Evolutionary conservation across 371 early-diverging fungal genomes (phyloP).

Genomic region (Mucor plumbeus): DNA sequence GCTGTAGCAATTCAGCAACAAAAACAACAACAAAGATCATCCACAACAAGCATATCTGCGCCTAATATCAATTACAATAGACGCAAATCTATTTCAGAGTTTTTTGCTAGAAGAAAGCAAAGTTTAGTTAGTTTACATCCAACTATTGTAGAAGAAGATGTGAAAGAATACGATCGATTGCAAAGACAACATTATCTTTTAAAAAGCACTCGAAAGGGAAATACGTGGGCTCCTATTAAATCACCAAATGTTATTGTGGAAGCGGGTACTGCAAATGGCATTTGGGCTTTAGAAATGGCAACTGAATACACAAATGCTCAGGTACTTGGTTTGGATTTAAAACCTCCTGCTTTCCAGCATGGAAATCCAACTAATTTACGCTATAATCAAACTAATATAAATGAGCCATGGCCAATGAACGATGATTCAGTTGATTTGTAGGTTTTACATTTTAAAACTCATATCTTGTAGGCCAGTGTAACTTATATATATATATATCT

Average conservation of each 20-base stretch:
- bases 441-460: slow-evolving; percentile 8
- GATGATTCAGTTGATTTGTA: slow-evolving; percentile 49
- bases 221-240: slow-evolving; percentile 44
- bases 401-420: slow-evolving; percentile 43
- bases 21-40: slow-evolving; percentile 7
- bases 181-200: slow-evolving; percentile 55
- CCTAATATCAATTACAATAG: slow-evolving; percentile 10
- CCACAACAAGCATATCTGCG: background rate
- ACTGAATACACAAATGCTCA: slow-evolving; percentile 48
- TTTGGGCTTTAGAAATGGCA: slow-evolving; percentile 72
- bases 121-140: slow-evolving; percentile 34
- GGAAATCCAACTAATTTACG: slow-evolving; percentile 39
- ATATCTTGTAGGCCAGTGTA: background rate
- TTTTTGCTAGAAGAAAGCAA: slow-evolving; percentile 47
- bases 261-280: slow-evolving; percentile 56
- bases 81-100: slow-evolving; percentile 54
- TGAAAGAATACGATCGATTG: slow-evolving; percentile 48
- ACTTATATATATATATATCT: background rate
- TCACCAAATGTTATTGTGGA: slow-evolving; percentile 53
- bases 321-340: slow-evolving; percentile 59
- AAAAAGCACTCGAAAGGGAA: slow-evolving; percentile 51
- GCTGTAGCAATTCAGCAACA: slow-evolving; percentile 15
- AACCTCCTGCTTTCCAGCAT: slow-evolving; percentile 46
- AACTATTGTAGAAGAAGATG: slow-evolving; percentile 36
- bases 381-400: slow-evolving; percentile 39